Evolutionary conservation across 257 asterid genomes (phyloP), one percentile per base, ranked within the genome.

Genomic region (Salvia splendens): DNA sequence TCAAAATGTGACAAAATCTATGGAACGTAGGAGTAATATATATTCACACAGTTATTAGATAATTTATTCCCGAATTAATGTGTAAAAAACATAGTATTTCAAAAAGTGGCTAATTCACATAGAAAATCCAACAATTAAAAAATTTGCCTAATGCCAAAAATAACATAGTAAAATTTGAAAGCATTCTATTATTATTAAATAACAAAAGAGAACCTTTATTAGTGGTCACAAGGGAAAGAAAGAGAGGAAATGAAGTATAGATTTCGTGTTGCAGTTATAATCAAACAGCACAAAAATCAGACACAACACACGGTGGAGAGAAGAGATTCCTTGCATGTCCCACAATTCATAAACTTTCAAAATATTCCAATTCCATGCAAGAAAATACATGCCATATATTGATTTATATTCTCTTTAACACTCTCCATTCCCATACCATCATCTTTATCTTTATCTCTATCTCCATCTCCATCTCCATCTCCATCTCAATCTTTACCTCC

Each of bases 261-360:
- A 17, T 61, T 42, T 16, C 20, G 67, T 42, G 51, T 41, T 20
- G 2, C 3, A 1, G 2, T 17, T 4, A 20, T 46, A 33, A 35
- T 4, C 3, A 40, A 16, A 40, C 24, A 57, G 6, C 57, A 24
- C 57, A 8, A 59, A 15, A 15, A 61, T 24, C n/a, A 62, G 43
- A 60, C 50, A 55, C 65, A 56, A 20, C 30, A 60, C 59, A 51
- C 38, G 30, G 55, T 62, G 68, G 14, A 72, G 68, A 77, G 82
- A 55, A 47, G 82, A 85, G 83, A 89, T 87, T 87, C 91, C 69
- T 87, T 82, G 61, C 89, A 84, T 85, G 91, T 73, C 91, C 96
- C 95, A 80, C 90, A 77, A 68, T 84, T 79, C 78, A 74, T 45
- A 45, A 53, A 63, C 91, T 89, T 85, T 87, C 42, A 41, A 72